A percentile compares a stretch with the other conserved stretches of the same genome.
Conservation (phyloP, 2,329 filamentous ascomycete genomes). For the Boeremia lycopersici region DNA sequence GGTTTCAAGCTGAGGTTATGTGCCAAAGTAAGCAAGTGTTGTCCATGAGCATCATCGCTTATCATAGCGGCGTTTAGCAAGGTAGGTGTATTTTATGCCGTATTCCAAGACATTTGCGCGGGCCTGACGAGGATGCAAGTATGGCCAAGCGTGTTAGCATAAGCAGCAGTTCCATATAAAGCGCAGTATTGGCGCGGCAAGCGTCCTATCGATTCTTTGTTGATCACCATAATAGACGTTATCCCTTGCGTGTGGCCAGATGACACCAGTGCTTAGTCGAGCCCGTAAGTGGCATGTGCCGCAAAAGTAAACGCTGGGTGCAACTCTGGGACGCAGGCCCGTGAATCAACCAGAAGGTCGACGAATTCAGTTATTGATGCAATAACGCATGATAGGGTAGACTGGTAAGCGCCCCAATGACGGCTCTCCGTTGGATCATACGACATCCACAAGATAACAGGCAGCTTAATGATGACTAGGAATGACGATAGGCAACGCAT, state of each 20-base stretch:
- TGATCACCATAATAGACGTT: slow-evolving; percentile 13
- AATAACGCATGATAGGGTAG: not conserved
- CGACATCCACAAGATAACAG: not conserved
- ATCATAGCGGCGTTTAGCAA: not conserved
- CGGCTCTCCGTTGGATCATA: not conserved
- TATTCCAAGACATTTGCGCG: not conserved
- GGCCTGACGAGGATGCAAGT: not conserved
- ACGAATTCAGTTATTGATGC: not conserved
- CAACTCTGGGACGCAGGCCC: not conserved
- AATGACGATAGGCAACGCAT: slow-evolving; percentile 8
- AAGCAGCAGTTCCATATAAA: not conserved
- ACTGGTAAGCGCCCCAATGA: not conserved
- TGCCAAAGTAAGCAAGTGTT: slow-evolving; percentile 20
- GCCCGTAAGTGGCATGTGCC: slow-evolving; percentile 16
- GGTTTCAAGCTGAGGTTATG: slow-evolving; percentile 27
- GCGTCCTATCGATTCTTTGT: not conserved
- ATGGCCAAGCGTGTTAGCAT: not conserved
- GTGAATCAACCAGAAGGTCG: not conserved
- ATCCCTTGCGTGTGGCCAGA: slow-evolving; percentile 19
- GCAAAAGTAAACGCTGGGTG: slow-evolving; percentile 16
- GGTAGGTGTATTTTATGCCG: not conserved
- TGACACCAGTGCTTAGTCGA: slow-evolving; percentile 13
- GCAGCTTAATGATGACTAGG: slow-evolving; percentile 2
- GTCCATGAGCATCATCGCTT: slow-evolving; percentile 2
- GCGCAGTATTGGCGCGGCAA: not conserved